Conservation (phyloP, 257 asterid species). For the Primulina tabacum region DNA sequence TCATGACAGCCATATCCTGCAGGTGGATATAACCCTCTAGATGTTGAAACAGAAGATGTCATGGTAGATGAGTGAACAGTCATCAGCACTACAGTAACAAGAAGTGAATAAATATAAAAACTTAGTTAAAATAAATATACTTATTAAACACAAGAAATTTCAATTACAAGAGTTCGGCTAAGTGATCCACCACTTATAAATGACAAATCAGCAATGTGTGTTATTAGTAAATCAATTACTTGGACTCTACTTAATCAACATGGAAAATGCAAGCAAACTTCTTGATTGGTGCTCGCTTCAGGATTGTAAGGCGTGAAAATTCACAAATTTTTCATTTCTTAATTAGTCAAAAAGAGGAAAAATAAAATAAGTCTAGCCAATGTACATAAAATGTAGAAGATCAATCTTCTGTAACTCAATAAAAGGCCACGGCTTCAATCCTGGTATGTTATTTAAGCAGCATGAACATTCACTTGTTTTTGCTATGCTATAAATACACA, state of each 20-base stretch:
- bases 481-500: background rate
- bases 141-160: no score
- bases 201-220: background rate
- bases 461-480: background rate
- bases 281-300: background rate
- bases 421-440: background rate
- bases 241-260: background rate
- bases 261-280: background rate
- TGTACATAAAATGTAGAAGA: background rate
- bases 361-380: background rate
- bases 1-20: constrained; percentile 47
- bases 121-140: background rate
- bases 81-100: constrained; percentile 33
- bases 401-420: background rate
- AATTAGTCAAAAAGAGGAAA: background rate
- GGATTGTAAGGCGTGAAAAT: no score
- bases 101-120: background rate
- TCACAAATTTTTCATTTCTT: background rate
- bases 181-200: background rate
- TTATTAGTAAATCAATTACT: background rate
- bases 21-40: constrained; percentile 46
- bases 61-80: constrained; percentile 43
- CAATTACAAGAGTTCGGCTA: background rate
- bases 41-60: constrained; percentile 62
- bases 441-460: background rate